Conservation (phyloP, 805 yeast genomes). For the Saccharomycopsis olivae region DNA sequence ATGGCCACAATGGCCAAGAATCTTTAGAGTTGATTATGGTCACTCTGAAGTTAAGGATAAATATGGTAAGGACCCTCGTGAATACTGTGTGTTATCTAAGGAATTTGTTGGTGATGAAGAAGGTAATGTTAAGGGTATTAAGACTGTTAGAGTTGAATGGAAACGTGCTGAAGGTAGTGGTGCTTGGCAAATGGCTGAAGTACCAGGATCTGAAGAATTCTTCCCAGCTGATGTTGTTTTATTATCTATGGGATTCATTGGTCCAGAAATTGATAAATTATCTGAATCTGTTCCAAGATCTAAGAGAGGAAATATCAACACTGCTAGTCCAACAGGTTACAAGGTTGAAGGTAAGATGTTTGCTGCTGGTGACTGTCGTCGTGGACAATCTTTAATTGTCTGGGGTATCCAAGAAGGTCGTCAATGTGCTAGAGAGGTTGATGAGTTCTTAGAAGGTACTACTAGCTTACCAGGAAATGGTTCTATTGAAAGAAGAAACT, state of each 20-base stretch:
- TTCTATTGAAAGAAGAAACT: conserved; percentile 79
- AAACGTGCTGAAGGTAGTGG: conserved; percentile 79
- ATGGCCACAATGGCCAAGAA: conserved; percentile 99
- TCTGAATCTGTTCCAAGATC: conserved; percentile 44
- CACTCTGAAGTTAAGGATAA: conserved; percentile 91
- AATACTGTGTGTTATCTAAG: conserved; percentile 88
- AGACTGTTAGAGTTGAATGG: conserved; percentile 97
- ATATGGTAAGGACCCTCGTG: conserved; percentile 96
- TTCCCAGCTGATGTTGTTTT: conserved; percentile 93
- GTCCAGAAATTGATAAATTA: conserved; percentile 82
- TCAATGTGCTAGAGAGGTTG: conserved; percentile 95
- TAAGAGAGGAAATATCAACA: conserved; percentile 73
- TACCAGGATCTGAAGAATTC: conserved; percentile 87
- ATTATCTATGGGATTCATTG: conserved; percentile 94
- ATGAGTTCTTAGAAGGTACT: conserved; percentile 62
- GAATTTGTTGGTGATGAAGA: conserved; percentile 93
- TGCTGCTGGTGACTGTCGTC: conserved; percentile 98
- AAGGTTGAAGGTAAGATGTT: conserved; percentile 61
- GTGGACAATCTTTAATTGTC: conserved; percentile 95
- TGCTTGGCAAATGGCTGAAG: conserved; percentile 98
- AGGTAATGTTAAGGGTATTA: conserved; percentile 91
- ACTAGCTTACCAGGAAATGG: conserved; percentile 91
- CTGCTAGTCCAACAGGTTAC: conserved; percentile 48
- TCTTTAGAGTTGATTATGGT: conserved; percentile 96
- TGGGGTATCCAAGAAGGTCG: conserved; percentile 99